Percentiles rank a stretch among this genome's conserved stretches.
Evolutionary conservation across 768 basidiomycete species (phyloP).

Genomic region (Termitomyces heimii): DNA sequence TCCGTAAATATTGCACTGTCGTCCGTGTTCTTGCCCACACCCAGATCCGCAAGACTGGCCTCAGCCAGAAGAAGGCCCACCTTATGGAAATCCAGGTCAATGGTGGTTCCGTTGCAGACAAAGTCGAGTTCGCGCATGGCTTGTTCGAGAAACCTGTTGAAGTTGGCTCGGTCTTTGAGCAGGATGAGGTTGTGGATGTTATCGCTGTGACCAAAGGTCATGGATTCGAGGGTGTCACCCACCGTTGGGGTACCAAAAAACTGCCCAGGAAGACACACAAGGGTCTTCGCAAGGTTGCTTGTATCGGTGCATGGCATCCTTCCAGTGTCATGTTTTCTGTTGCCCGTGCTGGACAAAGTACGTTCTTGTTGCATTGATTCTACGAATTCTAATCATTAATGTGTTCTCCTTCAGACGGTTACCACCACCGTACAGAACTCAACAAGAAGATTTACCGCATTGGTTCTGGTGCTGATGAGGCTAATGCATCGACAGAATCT

Average conservation of each 20-base stretch:
- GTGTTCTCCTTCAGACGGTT: slow-evolving; percentile 57
- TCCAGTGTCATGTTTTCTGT: slow-evolving; percentile 99
- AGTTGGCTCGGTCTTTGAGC: slow-evolving; percentile 83
- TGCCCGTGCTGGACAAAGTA: slow-evolving; percentile 99
- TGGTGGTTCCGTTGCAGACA: slow-evolving; percentile 93
- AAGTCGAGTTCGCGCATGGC: slow-evolving; percentile 91
- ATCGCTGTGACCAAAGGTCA: slow-evolving; percentile 99
- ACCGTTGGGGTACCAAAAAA: slow-evolving; percentile 99
- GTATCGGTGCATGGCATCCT: slow-evolving; percentile 98
- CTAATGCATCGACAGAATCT: slow-evolving; percentile 89
- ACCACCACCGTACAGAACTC: slow-evolving; percentile 94
- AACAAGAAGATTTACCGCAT: slow-evolving; percentile 99
- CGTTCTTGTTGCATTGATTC: slow-evolving; percentile 25
- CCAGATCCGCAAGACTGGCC: slow-evolving; percentile 96
- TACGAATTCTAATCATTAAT: neutral
- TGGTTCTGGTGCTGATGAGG: slow-evolving; percentile 69
- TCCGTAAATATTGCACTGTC: slow-evolving; percentile 99
- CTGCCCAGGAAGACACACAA: slow-evolving; percentile 99
- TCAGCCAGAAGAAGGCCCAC: slow-evolving; percentile 99
- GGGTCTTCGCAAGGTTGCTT: slow-evolving; percentile 99
- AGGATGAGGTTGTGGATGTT: slow-evolving; percentile 93
- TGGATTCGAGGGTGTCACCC: slow-evolving; percentile 99
- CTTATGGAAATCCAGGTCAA: slow-evolving; percentile 99
- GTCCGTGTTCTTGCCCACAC: slow-evolving; percentile 99
- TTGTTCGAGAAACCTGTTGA: slow-evolving; percentile 97